phyloP scores from a whole-genome alignment of 768 basidiomycete species.

The Pisolithus marmoratus region DNA sequence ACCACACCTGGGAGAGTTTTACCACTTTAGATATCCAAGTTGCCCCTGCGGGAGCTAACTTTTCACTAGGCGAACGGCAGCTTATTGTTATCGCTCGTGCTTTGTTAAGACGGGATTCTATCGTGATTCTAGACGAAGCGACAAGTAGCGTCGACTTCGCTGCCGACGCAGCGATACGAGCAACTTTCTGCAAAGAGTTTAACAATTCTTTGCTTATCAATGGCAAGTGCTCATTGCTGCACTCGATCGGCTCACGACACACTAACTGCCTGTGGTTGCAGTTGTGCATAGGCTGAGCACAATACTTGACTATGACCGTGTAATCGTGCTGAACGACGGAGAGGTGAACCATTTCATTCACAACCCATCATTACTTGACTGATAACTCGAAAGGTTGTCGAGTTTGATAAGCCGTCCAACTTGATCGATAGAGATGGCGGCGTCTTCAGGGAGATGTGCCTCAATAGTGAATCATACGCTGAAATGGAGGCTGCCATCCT shows the following conservation, averaged over 20 bases:
- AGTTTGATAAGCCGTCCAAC: slow-evolving; percentile 69
- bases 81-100: slow-evolving; percentile 84
- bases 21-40: slow-evolving; percentile 75
- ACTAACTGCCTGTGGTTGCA: slow-evolving; percentile 5
- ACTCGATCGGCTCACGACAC: too few species aligned
- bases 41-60: slow-evolving; percentile 83
- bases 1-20: slow-evolving; percentile 35
- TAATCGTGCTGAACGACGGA: slow-evolving; percentile 64
- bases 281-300: slow-evolving; percentile 72
- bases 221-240: slow-evolving; percentile 49
- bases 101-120: slow-evolving; percentile 60
- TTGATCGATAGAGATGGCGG: slow-evolving; percentile 59
- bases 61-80: slow-evolving; percentile 90
- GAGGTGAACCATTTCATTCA: slow-evolving; percentile 11
- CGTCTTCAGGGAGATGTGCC: slow-evolving; percentile 63
- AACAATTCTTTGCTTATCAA: slow-evolving; percentile 67
- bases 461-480: slow-evolving; percentile 47
- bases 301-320: slow-evolving; percentile 74
- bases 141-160: slow-evolving; percentile 84
- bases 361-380: slow-evolving; percentile 17
- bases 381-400: slow-evolving; percentile 34
- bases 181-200: slow-evolving; percentile 84
- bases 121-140: slow-evolving; percentile 79
- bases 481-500: too few species aligned
- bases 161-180: slow-evolving; percentile 87